Base-by-base conservation (phyloP, 192 early-diverging fungal species). In the Coemansia sp. region DNA sequence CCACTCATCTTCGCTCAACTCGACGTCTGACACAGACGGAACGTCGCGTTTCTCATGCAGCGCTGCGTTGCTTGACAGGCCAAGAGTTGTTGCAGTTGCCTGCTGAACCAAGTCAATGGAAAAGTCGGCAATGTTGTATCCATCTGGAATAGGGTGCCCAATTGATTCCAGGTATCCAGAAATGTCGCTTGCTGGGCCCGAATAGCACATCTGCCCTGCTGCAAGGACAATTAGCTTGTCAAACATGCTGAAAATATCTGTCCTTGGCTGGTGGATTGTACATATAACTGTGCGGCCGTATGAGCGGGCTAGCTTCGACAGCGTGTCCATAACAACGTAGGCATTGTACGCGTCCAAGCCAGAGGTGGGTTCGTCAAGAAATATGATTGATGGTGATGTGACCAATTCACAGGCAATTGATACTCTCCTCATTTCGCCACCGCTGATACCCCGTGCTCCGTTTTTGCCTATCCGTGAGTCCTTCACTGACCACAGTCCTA, bases 241-340 rank as follows among this genome's bases (percentile, higher is more conserved):
- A 83, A 97, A 97, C 61, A 94, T 76, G 20, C 87, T 86, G 59
- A 92, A 93, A 34, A 97, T 94, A 53, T 97, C 92, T 2, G 89
- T 88, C 20, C 95, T 84, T 14, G 95, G 95, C 65, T 97, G 95
- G 68, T 97, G 95, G 38, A 97, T 97, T 10, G 95, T 97, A 55
- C 91, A 90, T 15, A 97, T 82, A 13, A 97, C 85, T 2, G 85
- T 87, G 4, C 91, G 89, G 1, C 69, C 63, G 40, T 78, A 68
- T 6, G 65, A 57, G 41, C 69, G 69, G 8, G 75, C 70, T 13
- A 78, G 59, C 33, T 67, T 57, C 1, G 75, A 78, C 6, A 95
- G 81, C 19, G 85, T 89, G 52, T 94, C 91, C 58, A 97, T 86
- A 0, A 97, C 95, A 69, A 92, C 94, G 68, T 85, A 92, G 0